These are phyloP conservation scores for Moniliophthora roreri DNA, from an alignment of 1,284 basidiomycete genomes.

Conservation along the genomic window DNA sequence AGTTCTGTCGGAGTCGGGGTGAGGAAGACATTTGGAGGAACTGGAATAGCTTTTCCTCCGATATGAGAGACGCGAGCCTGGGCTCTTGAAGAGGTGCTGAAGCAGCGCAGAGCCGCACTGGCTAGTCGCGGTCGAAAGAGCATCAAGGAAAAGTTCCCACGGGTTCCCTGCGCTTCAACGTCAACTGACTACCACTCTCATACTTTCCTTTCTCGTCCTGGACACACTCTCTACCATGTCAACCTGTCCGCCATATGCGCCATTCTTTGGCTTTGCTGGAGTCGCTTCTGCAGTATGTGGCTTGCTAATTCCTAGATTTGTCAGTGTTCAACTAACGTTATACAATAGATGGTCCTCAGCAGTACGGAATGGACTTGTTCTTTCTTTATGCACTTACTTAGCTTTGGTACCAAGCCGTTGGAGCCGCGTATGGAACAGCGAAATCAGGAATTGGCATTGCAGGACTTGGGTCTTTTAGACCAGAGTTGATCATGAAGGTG, in stretches of 20 bases:
- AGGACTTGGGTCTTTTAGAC: conserved; percentile 91
- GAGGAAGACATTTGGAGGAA: conserved; percentile 70
- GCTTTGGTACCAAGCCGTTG: conserved; percentile 60
- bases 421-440: conserved; percentile 95
- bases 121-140: conserved; percentile 12
- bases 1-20: conserved; percentile 51
- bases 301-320: conserved; percentile 4
- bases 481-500: conserved; percentile 98
- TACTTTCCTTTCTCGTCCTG: background rate
- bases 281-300: conserved; percentile 77
- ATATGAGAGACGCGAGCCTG: conserved; percentile 66
- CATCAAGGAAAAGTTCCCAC: conserved; percentile 4
- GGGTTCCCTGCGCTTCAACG: background rate
- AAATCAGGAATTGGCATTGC: conserved; percentile 99
- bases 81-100: conserved; percentile 21
- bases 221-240: conserved; percentile 42
- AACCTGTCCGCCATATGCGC: conserved; percentile 77
- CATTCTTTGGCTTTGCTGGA: conserved; percentile 85
- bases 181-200: background rate
- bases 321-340: conserved; percentile 11
- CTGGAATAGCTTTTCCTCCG: conserved; percentile 75
- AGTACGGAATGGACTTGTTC: conserved; percentile 44
- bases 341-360: conserved; percentile 79
- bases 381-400: conserved; percentile 8
- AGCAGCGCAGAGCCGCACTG: conserved; percentile 8